These are phyloP conservation scores for Sporisorium scitamineum DNA, from an alignment of 1,284 basidiomycete species.

Conservation along the genomic window DNA sequence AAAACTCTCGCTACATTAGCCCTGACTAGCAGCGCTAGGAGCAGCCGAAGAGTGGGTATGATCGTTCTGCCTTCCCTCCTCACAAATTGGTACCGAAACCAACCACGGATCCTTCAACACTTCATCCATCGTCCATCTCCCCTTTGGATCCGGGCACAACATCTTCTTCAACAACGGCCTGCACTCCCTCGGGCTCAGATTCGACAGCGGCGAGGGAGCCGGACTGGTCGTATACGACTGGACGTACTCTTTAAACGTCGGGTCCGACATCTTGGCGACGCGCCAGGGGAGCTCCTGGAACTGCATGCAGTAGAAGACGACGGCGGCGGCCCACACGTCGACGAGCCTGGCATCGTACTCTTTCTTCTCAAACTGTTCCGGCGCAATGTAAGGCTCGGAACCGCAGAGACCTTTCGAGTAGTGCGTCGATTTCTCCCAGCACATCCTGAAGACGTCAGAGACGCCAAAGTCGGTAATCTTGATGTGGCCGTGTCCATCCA, in stretches of 20 bases:
- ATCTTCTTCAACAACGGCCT: constrained; percentile 88
- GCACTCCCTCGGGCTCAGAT: constrained; percentile 87
- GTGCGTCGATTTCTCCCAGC: constrained; percentile 97
- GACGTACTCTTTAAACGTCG: constrained; percentile 85
- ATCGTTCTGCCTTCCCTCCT: constrained; percentile 44
- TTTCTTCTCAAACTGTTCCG: constrained; percentile 95
- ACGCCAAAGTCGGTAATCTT: constrained; percentile 99
- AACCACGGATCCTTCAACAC: constrained; percentile 87
- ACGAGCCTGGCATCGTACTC: constrained; percentile 97
- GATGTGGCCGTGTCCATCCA: constrained; percentile 90
- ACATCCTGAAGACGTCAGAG: constrained; percentile 96
- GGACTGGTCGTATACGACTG: constrained; percentile 74
- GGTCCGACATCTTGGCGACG: constrained; percentile 86
- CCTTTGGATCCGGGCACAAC: constrained; percentile 93
- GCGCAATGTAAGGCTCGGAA: constrained; percentile 97
- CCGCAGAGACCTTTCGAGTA: constrained; percentile 97
- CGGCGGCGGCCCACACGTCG: constrained; percentile 95
- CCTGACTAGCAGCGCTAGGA: constrained; percentile 4
- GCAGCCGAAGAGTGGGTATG: constrained; percentile 44
- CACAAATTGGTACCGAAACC: constrained; percentile 36
- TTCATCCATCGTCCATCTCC: constrained; percentile 83
- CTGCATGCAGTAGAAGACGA: constrained; percentile 95
- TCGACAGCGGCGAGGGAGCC: constrained; percentile 76
- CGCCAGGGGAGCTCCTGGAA: constrained; percentile 79
- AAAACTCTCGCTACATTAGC: neutral